These are phyloP conservation scores for Solanum verrucosum DNA, from an alignment of 257 asterid species.

Conservation along the genomic window DNA sequence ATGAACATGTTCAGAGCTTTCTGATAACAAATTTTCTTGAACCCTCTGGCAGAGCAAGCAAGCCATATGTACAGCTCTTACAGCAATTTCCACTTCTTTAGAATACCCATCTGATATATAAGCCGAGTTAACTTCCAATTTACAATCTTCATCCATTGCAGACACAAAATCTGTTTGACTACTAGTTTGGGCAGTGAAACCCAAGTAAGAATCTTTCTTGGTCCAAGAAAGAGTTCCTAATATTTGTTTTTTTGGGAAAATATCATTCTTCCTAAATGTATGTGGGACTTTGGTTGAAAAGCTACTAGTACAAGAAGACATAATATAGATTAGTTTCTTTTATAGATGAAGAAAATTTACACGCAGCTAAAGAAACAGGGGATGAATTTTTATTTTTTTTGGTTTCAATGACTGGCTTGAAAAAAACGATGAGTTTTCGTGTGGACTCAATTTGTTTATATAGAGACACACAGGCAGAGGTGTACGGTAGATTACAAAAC, in stretches of 20 bases:
- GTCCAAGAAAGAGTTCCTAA: background rate
- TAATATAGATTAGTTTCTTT: background rate
- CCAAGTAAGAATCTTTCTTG: background rate
- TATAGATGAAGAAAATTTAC: background rate
- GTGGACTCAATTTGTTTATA: background rate
- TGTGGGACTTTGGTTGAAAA: conserved; percentile 19
- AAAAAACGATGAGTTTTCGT: background rate
- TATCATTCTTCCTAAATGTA: background rate
- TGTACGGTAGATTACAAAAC: no score
- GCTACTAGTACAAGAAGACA: conserved; percentile 1
- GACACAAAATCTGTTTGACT: conserved; percentile 6
- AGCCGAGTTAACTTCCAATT: conserved; percentile 13
- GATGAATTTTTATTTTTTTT: background rate
- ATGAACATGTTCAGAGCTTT: conserved; percentile 27
- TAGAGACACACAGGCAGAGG: background rate
- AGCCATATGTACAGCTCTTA: conserved; percentile 83
- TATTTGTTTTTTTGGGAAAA: background rate
- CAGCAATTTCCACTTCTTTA: conserved; percentile 56
- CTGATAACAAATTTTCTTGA: conserved; percentile 34
- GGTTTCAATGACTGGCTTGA: background rate
- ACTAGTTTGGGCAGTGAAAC: background rate
- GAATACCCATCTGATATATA: conserved; percentile 16
- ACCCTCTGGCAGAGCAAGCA: conserved; percentile 53
- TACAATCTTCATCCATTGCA: conserved; percentile 18
- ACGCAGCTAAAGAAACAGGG: background rate